phyloP scores from a whole-genome alignment of 1,284 basidiomycete species.

The Lentinula novae-zelandiae region DNA sequence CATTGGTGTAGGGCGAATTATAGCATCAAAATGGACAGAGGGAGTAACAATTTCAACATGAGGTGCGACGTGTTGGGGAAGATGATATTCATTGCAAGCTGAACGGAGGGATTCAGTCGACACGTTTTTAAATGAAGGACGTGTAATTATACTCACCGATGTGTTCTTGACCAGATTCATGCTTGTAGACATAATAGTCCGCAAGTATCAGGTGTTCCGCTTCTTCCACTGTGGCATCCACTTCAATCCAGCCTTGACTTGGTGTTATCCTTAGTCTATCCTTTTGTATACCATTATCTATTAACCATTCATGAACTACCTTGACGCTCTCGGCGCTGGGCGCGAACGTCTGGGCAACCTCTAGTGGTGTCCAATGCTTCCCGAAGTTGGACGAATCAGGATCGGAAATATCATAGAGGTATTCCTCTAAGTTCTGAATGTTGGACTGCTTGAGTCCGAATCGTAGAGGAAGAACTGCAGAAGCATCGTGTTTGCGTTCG shows the following conservation, averaged over 20 bases:
- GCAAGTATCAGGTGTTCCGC: constrained; percentile 42
- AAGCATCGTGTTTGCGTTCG: constrained; percentile 27
- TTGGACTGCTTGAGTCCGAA: constrained; percentile 45
- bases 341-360: constrained; percentile 29
- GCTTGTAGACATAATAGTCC: constrained; percentile 42
- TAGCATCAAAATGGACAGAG: constrained; percentile 42
- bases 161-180: constrained; percentile 32
- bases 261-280: constrained; percentile 29
- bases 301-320: constrained; percentile 41
- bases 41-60: constrained; percentile 48
- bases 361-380: constrained; percentile 27
- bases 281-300: constrained; percentile 28
- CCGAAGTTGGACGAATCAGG: constrained; percentile 34
- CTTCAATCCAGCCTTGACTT: constrained; percentile 38
- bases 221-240: constrained; percentile 40
- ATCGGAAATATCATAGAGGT: constrained; percentile 41
- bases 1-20: constrained; percentile 17
- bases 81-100: constrained; percentile 41
- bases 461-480: constrained; percentile 34
- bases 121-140: too few species aligned
- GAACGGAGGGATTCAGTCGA: neutral
- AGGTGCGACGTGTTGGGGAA: constrained; percentile 38
- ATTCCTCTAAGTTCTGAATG: constrained; percentile 36
- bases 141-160: constrained; percentile 24
- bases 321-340: constrained; percentile 32